Evolutionary conservation across 192 early-diverging fungal genomes (phyloP), one percentile per base, ranked within the genome.

Genomic region (Backusella tarrabulga): DNA sequence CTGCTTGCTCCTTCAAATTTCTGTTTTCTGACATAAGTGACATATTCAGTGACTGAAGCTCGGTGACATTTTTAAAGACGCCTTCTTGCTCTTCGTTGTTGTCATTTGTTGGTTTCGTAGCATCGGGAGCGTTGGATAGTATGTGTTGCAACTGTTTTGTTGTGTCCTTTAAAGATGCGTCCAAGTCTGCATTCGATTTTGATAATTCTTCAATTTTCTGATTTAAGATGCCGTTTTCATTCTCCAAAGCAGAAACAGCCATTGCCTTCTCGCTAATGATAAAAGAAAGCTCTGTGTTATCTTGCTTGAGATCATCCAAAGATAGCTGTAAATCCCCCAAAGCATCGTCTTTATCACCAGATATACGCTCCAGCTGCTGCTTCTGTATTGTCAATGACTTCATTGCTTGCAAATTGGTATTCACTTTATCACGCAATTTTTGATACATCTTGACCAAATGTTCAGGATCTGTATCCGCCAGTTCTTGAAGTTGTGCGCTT

Each of bases 21-120:
- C 56, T 23, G 23, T 29, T 63, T 63, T 63, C 56, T 14, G 56
- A 63, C 56, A 63, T 29, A 3, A 63, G 56, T 12, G 56, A 23
- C 56, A 63, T 63, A 63, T 63, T 63, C n/a, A 63, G 3, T 63
- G 56, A 63, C 29, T 63, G 56, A 63, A 63, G 56, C 4, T 63
- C 56, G 23, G 4, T 9, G 8, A 63, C 23, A 11, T 63, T 63
- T 63, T 63, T 63, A 63, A 63, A 63, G 21, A 29, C 26, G 29
- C 26, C 26, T 63, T 63, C 56, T 4, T 9, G 23, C 2, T 19
- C 21, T 63, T 26, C 26, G 4, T 14, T 14, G 3, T 14, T 29
- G 4, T 63, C 56, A 63, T n/a, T 21, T 3, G 54, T 3, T 21
- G 54, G 2, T 56, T 26, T 21, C 6, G 54, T 56, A 17, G 42